Percentiles rank a stretch among this genome's conserved stretches.
phyloP scores from a whole-genome alignment of 2,329 filamentous ascomycete species.

The Dryadomyces quercivorus region DNA sequence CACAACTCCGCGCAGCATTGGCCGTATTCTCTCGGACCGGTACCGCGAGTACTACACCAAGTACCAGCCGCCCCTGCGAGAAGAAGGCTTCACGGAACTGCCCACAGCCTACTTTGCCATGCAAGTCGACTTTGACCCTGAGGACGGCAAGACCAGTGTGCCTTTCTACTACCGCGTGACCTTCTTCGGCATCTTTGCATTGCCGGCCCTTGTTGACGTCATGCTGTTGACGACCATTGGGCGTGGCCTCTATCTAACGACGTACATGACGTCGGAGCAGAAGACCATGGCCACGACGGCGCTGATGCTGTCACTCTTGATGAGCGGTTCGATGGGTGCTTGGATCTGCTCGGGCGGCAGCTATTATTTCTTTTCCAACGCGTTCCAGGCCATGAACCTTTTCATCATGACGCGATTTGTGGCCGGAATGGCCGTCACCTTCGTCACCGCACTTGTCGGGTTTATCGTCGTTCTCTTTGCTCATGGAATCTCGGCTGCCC shows the following conservation, averaged over 20 bases:
- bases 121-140: constrained; percentile 38
- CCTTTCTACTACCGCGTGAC: constrained; percentile 36
- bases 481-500: constrained; percentile 26
- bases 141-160: constrained; percentile 28
- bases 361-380: constrained; percentile 32
- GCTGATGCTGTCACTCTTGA: constrained; percentile 38
- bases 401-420: constrained; percentile 20
- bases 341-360: constrained; percentile 45
- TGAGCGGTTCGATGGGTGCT: constrained; percentile 41
- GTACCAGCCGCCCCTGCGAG: constrained; percentile 11
- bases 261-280: constrained; percentile 31
- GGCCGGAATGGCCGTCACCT: constrained; percentile 23
- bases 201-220: constrained; percentile 44
- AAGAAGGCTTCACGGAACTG: constrained; percentile 32
- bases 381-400: constrained; percentile 15
- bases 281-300: constrained; percentile 37
- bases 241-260: constrained; percentile 40
- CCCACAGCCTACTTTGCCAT: constrained; percentile 38
- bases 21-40: constrained; percentile 18
- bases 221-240: constrained; percentile 38
- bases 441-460: constrained; percentile 21
- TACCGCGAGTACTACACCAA: constrained; percentile 11
- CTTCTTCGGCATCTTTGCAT: constrained; percentile 39
- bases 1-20: constrained; percentile 27
- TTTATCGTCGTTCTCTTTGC: constrained; percentile 30